A percentile compares a stretch with the other conserved stretches of the same genome.
These are phyloP conservation scores for Candida andamanensis DNA, from an alignment of 805 yeast species.

Conservation along the genomic window DNA sequence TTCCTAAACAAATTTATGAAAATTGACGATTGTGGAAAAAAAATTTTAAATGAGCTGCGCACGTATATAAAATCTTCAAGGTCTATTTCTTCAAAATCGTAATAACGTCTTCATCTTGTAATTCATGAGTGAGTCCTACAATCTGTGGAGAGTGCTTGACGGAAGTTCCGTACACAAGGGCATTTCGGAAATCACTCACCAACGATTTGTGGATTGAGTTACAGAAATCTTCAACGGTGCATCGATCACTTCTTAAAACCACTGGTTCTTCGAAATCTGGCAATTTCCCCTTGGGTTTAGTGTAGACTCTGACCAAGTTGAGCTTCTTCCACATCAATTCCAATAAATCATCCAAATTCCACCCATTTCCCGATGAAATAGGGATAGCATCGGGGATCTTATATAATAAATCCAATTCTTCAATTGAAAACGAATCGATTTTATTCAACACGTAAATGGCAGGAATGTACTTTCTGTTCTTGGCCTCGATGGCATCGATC, in stretches of 20 bases:
- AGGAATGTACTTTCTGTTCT: constrained; percentile 89
- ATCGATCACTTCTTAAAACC: constrained; percentile 75
- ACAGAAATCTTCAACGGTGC: constrained; percentile 93
- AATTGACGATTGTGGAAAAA: too few species aligned
- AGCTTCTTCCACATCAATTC: constrained; percentile 95
- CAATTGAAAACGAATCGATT: constrained; percentile 90
- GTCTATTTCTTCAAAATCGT: constrained; percentile 77
- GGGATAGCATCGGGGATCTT: constrained; percentile 97
- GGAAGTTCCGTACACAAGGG: constrained; percentile 87
- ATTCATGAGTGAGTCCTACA: constrained; percentile 78
- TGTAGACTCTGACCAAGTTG: constrained; percentile 89
- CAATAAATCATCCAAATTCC: constrained; percentile 93
- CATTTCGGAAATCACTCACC: constrained; percentile 89
- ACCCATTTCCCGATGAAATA: constrained; percentile 89
- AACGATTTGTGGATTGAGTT: constrained; percentile 91
- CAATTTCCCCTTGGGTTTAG: constrained; percentile 90
- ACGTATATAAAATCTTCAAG: too few species aligned
- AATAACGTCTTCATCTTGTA: constrained; percentile 96
- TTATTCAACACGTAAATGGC: constrained; percentile 93
- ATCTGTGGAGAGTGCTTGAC: constrained; percentile 98
- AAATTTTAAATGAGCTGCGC: too few species aligned
- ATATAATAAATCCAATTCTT: constrained; percentile 85
- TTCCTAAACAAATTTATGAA: too few species aligned
- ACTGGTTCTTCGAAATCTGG: constrained; percentile 97
- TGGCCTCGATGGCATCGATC: constrained; percentile 89